Evolutionary conservation across 2,329 filamentous ascomycete genomes (phyloP), one percentile per base, ranked within the genome.

Genomic region (Ceratocystis huliohia): DNA sequence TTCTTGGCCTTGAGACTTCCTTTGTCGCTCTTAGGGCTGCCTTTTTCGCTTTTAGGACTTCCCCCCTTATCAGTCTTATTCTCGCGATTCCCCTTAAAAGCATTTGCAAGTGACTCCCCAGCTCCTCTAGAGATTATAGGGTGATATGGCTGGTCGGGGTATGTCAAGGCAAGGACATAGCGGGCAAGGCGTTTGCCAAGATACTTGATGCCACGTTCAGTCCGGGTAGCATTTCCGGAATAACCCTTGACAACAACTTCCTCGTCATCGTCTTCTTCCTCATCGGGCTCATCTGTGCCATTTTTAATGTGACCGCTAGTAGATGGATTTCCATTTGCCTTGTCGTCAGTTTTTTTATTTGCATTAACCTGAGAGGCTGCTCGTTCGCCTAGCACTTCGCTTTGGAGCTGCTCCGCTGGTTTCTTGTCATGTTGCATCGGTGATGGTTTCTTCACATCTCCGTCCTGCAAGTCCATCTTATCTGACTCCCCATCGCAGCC

Each of bases 131-230:
- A 66, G 13, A 78, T 75, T 28, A 79, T 77, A 0, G 93, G 92
- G 1, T 92, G 79, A 72, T 87, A 96, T 3, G 93, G 91, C 72
- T 97, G 92, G 72, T 96, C 91, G 0, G 94, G 94, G 73, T 96
- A 96, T 37, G 93, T 96, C 78, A 96, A 86, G 64, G 87, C 83
- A 56, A 99, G 80, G 37, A 97, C 84, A 74, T 93, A 96, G 78
- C 92, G 92, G 22, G 94, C 94, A 30, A 99, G 82, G 63, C 94
- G 84, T 75, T 97, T 97, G 22, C 94, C 94, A 4, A 99, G 83
- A 75, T 96, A 99, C 74, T 97, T 96, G 72, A 99, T 97, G 17
- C 94, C 94, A 70, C 88, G 86, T 76, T 99, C 94, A 1, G 94
- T 99, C 67, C 88, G 87, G 44, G 90, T 91, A 6, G 89, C 90